Percentiles rank a stretch among this genome's conserved stretches.
These are phyloP conservation scores for Heracleum sosnowskyi DNA, from an alignment of 129 eudicot genomes.

Conservation along the genomic window DNA sequence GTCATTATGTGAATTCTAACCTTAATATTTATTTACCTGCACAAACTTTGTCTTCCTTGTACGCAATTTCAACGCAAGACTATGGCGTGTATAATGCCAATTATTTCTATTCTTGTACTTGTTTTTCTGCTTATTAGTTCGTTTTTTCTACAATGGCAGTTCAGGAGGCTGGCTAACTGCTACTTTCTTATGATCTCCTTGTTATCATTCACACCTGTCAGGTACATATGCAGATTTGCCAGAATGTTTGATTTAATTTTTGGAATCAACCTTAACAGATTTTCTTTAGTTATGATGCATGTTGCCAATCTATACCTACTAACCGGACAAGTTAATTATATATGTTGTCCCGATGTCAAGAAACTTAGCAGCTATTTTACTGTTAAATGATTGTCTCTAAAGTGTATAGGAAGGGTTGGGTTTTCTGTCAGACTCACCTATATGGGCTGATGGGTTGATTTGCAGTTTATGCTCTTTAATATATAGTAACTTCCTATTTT, in stretches of 20 bases:
- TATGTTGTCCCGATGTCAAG: not conserved
- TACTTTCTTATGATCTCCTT: conserved; percentile 92
- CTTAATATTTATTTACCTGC: not conserved
- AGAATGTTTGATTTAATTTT: not conserved
- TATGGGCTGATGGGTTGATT: not conserved
- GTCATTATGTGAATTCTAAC: not conserved
- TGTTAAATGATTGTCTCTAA: not conserved
- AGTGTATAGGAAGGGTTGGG: not conserved
- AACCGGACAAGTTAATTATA: not conserved
- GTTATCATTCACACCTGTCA: conserved; percentile 88
- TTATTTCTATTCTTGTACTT: not conserved
- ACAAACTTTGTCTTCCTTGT: not conserved
- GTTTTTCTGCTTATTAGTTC: conserved; percentile 5
- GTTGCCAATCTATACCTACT: not conserved
- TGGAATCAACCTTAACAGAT: not conserved
- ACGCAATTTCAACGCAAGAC: not conserved
- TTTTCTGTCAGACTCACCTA: not conserved
- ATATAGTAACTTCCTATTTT: not conserved
- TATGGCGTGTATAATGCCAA: not conserved
- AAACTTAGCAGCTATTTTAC: not conserved
- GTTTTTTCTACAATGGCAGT: conserved; percentile 56
- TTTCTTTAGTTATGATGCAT: not conserved
- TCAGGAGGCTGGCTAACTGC: conserved; percentile 96
- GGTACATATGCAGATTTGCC: conserved; percentile 56
- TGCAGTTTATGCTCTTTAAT: not conserved